phyloP scores from a whole-genome alignment of 2,329 filamentous ascomycete species.

The Penicillium janthinellum region DNA sequence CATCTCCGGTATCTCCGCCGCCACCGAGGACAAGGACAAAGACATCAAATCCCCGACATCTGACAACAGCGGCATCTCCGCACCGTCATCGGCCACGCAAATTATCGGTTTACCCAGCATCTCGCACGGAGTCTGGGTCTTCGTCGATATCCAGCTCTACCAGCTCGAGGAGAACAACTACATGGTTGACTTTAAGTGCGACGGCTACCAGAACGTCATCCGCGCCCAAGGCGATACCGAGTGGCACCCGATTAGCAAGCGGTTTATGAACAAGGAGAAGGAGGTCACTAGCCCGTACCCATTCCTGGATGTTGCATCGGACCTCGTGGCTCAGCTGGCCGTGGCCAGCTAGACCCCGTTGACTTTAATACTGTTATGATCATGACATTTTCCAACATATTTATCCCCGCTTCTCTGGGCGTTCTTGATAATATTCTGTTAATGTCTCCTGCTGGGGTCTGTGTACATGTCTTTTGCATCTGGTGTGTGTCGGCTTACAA shows the following conservation, averaged over 20 bases:
- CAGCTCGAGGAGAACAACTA: conserved; percentile 90
- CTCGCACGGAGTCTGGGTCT: conserved; percentile 79
- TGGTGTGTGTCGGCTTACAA: conserved; percentile 7
- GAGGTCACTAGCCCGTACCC: conserved; percentile 94
- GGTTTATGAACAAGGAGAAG: conserved; percentile 74
- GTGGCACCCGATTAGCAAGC: conserved; percentile 53
- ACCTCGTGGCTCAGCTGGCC: conserved; percentile 89
- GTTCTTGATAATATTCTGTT: neutral
- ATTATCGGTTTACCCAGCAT: conserved; percentile 42
- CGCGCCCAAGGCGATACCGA: conserved; percentile 50
- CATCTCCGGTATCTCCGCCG: conserved; percentile 35
- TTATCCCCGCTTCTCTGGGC: neutral
- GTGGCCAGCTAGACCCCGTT: conserved; percentile 63
- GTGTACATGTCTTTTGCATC: conserved; percentile 22
- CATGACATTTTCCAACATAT: conserved; percentile 12
- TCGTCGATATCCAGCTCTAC: conserved; percentile 95
- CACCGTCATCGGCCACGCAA: conserved; percentile 42
- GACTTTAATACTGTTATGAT: conserved; percentile 8
- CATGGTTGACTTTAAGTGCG: conserved; percentile 97
- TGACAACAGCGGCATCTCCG: conserved; percentile 35
- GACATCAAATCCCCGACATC: conserved; percentile 31
- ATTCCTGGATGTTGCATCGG: conserved; percentile 90
- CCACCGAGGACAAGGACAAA: conserved; percentile 35
- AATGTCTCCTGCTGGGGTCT: conserved; percentile 4
- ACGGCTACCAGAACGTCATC: conserved; percentile 89